Percentiles rank a stretch among this genome's conserved stretches.
phyloP scores from a whole-genome alignment of 139 green algal genomes.

The Choricystis sp. region DNA sequence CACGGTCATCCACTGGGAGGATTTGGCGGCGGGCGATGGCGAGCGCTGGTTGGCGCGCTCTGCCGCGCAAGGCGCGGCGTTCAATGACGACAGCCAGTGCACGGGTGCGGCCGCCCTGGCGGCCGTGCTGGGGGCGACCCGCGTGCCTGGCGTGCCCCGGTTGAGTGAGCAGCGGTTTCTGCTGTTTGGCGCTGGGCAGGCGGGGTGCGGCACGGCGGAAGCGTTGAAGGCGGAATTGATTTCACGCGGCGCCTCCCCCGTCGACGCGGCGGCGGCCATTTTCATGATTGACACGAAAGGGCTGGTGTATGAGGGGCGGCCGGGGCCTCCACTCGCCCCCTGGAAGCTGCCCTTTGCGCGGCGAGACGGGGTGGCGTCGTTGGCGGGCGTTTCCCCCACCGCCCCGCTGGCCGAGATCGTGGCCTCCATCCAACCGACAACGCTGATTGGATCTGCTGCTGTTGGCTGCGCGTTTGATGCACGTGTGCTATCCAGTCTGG shows the following conservation, averaged over 20 bases:
- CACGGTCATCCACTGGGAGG: slow-evolving; percentile 31
- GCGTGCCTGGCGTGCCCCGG: slow-evolving; percentile 11
- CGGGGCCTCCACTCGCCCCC: slow-evolving; percentile 4
- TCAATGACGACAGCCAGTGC: slow-evolving; percentile 24
- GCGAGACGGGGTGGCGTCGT: not conserved
- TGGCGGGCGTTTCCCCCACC: not conserved
- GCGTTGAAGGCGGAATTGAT: slow-evolving; percentile 22
- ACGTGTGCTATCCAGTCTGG: too few species aligned
- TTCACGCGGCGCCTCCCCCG: slow-evolving; percentile 7
- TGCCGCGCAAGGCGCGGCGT: not conserved
- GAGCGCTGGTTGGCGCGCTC: slow-evolving; percentile 6
- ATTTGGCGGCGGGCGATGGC: slow-evolving; percentile 19
- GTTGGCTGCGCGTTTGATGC: slow-evolving; percentile 19
- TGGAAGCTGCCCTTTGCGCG: slow-evolving; percentile 27
- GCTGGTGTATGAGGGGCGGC: slow-evolving; percentile 10
- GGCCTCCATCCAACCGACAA: slow-evolving; percentile 21
- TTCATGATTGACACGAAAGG: slow-evolving; percentile 20
- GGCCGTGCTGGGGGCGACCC: slow-evolving; percentile 15
- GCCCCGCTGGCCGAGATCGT: slow-evolving; percentile 19
- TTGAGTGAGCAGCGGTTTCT: slow-evolving; percentile 29
- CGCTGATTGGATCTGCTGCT: slow-evolving; percentile 41
- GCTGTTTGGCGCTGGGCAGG: slow-evolving; percentile 49
- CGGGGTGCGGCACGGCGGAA: slow-evolving; percentile 27
- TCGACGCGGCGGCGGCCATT: slow-evolving; percentile 8
- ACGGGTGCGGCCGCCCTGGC: slow-evolving; percentile 46